phyloP scores from a whole-genome alignment of 441 rosid species.

The Flueggea neowawraea region DNA sequence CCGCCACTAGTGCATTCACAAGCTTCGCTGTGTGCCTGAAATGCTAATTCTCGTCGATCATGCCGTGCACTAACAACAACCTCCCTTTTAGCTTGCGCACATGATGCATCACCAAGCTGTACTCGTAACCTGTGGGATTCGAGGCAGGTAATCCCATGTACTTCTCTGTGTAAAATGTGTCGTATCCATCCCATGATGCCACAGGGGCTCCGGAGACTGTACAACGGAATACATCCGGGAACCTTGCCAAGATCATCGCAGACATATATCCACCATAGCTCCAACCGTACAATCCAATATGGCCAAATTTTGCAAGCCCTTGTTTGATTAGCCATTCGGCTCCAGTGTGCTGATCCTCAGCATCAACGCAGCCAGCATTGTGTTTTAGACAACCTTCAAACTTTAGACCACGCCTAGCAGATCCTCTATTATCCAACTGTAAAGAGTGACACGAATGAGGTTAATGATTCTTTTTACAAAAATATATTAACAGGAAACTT shows the following conservation, averaged over 20 bases:
- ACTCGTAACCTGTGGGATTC: constrained; percentile 35
- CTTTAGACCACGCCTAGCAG: constrained; percentile 76
- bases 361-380: constrained; percentile 60
- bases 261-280: constrained; percentile 95
- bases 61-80: constrained; percentile 80
- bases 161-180: constrained; percentile 87
- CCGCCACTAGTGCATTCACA: constrained; percentile 72
- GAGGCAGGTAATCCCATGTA: constrained; percentile 81
- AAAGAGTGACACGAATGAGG: constrained; percentile 9
- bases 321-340: constrained; percentile 78
- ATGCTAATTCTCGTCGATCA: constrained; percentile 96
- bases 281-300: constrained; percentile 90
- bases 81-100: constrained; percentile 60
- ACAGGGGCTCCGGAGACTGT: constrained; percentile 91
- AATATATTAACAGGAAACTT: not conserved
- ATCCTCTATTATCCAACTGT: constrained; percentile 96
- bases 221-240: constrained; percentile 66
- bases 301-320: constrained; percentile 67
- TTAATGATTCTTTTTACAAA: no score
- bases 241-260: constrained; percentile 54
- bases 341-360: constrained; percentile 81
- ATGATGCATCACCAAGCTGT: constrained; percentile 78
- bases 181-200: constrained; percentile 97
- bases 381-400: constrained; percentile 75
- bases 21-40: constrained; percentile 94